Evolutionary conservation across 192 early-diverging fungal species (phyloP).

Genomic region (Umbelopsis isabellina): DNA sequence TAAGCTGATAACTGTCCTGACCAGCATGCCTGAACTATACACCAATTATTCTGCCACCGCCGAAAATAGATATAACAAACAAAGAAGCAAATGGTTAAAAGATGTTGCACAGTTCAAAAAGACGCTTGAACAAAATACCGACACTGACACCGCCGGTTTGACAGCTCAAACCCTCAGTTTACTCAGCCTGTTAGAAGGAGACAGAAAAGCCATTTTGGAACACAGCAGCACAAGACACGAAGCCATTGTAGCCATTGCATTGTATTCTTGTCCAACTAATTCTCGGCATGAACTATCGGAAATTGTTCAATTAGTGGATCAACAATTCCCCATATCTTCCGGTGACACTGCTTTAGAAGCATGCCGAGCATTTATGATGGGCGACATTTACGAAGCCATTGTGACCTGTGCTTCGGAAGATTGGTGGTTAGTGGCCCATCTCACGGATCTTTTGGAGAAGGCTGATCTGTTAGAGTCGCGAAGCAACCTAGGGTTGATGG

Average conservation of each 20-base stretch:
- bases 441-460: constrained; percentile 59
- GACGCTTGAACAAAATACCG: background rate
- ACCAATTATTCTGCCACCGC: background rate
- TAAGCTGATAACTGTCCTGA: constrained; percentile 13
- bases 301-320: constrained; percentile 6
- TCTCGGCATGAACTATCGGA: constrained; percentile 30
- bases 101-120: background rate
- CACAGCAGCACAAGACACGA: constrained; percentile 54
- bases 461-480: constrained; percentile 25
- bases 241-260: constrained; percentile 49
- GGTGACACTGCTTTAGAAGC: constrained; percentile 37
- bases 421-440: constrained; percentile 65
- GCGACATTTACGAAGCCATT: constrained; percentile 26
- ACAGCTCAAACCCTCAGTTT: background rate
- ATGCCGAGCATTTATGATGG: constrained; percentile 49
- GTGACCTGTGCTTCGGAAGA: constrained; percentile 41
- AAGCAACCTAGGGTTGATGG: constrained; percentile 8
- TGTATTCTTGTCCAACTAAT: constrained; percentile 53
- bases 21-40: background rate
- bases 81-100: constrained; percentile 3
- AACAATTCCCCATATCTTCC: constrained; percentile 6
- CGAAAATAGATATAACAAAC: constrained; percentile 7
- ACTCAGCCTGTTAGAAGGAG: constrained; percentile 28
- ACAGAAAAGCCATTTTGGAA: constrained; percentile 43
- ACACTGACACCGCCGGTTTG: background rate